Evolutionary conservation across 768 basidiomycete genomes (phyloP), one percentile per base, ranked within the genome.

Genomic region (Suillus bovinus): DNA sequence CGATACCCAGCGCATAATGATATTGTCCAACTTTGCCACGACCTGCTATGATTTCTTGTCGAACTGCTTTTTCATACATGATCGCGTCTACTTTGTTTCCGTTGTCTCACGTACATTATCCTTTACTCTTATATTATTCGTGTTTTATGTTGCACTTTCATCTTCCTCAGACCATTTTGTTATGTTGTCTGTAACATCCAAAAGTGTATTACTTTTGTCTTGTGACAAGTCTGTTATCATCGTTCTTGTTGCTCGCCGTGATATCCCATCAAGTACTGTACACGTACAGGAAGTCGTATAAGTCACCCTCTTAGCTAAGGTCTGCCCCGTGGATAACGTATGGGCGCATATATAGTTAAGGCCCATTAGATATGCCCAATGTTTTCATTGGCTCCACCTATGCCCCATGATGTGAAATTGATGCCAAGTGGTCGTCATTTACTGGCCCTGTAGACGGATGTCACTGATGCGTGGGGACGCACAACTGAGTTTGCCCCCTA

Each of bases 121-220:
- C 13, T 27, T 52, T 22, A 59, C 22, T 22, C 13, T 50, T 59
- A 52, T 27, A 33, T 33, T 52, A 59, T 54, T n/a, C 36, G 34
- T n/a, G 55, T 56, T 56, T 52, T 60, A 33, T 49, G 31, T 52
- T 29, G 50, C 31, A 52, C 11, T 50, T 52, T 33, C 47, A 17
- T 55, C 27, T 38, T 17, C 22, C 5, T 34, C 13, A 9, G 20
- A 38, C 24, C 17, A 13, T 39, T 33, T 29, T 24, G 22, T 36
- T 17, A 1, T 4, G 24, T 22, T 22, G 14, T 27, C 29, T 52
- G 50, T 52, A 52, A 13, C 11, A 52, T 33, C 2, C 20, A 52
- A 16, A n/a, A 5, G 20, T 39, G 54, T 56, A 56, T 29, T 24
- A 8, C 34, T 36, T 22, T 55, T 16, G 55, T 27, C 11, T 20